phyloP scores from a whole-genome alignment of 306 rosid species.

The Quercus wislizeni region DNA sequence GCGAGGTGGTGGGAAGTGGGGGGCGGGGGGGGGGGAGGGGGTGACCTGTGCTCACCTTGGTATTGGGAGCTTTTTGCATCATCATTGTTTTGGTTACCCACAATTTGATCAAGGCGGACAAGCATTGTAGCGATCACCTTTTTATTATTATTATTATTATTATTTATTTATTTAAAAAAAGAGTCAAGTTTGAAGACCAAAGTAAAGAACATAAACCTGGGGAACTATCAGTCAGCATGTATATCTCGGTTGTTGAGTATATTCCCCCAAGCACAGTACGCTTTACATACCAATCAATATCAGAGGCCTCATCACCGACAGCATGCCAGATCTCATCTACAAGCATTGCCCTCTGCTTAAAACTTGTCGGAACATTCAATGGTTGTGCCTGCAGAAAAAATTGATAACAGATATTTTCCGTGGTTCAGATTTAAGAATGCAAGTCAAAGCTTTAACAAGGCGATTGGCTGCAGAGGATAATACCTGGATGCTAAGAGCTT shows the following conservation, averaged over 20 bases:
- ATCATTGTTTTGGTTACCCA: too few relatives aligned
- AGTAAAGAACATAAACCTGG: slow-evolving; percentile 50
- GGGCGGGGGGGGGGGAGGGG: too few relatives aligned
- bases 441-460: slow-evolving; percentile 17
- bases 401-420: slow-evolving; percentile 6
- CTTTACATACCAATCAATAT: slow-evolving; percentile 89
- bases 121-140: not conserved
- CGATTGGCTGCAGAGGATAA: slow-evolving; percentile 11
- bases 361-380: slow-evolving; percentile 68
- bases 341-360: slow-evolving; percentile 88
- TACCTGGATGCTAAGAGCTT: slow-evolving; percentile 96
- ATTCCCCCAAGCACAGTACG: slow-evolving; percentile 90
- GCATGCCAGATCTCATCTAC: slow-evolving; percentile 97
- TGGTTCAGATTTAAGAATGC: slow-evolving; percentile 14
- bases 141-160: not conserved
- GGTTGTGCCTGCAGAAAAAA: slow-evolving; percentile 72
- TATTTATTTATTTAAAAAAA: not conserved
- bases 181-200: not conserved
- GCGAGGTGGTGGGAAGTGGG: too few relatives aligned
- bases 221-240: slow-evolving; percentile 87
- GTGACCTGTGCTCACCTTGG: too few relatives aligned
- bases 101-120: too few relatives aligned
- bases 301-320: slow-evolving; percentile 62
- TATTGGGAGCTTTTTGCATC: too few relatives aligned
- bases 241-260: slow-evolving; percentile 93